Percentiles rank a stretch among this genome's conserved stretches.
phyloP scores from a whole-genome alignment of 306 rosid species.

The Acacia acuminata region DNA sequence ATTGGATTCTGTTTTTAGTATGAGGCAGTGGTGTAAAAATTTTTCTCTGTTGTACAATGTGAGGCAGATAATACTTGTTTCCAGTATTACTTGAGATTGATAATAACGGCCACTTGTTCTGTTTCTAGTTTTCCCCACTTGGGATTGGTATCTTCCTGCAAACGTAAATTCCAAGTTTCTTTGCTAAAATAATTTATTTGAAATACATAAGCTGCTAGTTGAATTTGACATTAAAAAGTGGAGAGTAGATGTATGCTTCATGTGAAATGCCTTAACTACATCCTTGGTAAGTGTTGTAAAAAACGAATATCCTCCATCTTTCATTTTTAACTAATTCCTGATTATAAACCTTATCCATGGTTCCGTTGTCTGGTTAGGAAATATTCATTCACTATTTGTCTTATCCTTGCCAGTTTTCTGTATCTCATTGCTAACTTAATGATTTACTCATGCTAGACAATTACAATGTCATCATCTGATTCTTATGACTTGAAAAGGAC shows the following conservation, averaged over 20 bases:
- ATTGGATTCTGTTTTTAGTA: background rate
- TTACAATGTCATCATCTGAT: conserved; percentile 50
- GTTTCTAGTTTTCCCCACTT: background rate
- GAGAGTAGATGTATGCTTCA: background rate
- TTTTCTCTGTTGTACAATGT: background rate
- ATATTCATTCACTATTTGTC: background rate
- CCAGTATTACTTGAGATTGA: background rate
- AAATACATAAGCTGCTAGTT: background rate
- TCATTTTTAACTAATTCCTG: background rate
- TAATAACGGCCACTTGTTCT: background rate
- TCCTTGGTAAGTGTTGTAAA: background rate
- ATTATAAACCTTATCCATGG: background rate
- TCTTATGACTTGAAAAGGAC: conserved; percentile 59
- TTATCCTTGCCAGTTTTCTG: background rate
- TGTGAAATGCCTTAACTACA: background rate
- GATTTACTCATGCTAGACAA: conserved; percentile 43
- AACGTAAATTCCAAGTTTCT: background rate
- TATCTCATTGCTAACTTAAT: conserved; percentile 3
- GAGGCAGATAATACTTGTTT: background rate
- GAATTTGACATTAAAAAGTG: background rate
- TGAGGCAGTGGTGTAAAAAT: background rate
- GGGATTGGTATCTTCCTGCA: background rate
- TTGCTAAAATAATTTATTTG: background rate
- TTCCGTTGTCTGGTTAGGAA: conserved; percentile 1
- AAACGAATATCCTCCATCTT: background rate